phyloP scores from a whole-genome alignment of 1,284 basidiomycete species.

The Austroboletus niveus region DNA sequence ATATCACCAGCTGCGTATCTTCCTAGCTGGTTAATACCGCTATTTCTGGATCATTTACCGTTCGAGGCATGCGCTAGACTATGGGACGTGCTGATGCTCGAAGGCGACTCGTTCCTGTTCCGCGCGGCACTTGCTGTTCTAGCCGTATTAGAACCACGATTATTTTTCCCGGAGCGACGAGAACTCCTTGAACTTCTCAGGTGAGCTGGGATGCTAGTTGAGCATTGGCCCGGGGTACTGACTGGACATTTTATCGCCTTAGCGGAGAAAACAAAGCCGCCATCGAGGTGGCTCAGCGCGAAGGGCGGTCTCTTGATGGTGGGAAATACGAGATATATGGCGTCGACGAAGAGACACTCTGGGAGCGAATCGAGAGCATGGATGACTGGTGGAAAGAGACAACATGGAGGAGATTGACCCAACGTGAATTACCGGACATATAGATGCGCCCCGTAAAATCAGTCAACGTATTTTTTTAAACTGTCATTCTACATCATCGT shows the following conservation, averaged over 20 bases:
- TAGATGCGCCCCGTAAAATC: constrained; percentile 28
- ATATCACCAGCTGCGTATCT: constrained; percentile 79
- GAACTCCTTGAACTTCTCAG: constrained; percentile 73
- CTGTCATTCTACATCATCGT: constrained; percentile 24
- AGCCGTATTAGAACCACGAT: constrained; percentile 80
- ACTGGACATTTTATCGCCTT: background rate
- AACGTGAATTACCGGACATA: constrained; percentile 85
- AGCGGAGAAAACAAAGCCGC: constrained; percentile 85
- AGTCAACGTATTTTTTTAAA: constrained; percentile 1
- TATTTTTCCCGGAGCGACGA: constrained; percentile 80
- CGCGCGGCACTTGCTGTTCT: constrained; percentile 82
- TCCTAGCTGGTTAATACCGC: constrained; percentile 75
- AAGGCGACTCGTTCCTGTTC: constrained; percentile 87
- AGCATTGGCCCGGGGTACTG: too few species aligned
- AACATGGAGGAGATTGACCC: constrained; percentile 82
- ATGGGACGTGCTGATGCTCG: constrained; percentile 87
- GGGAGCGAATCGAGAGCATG: constrained; percentile 76
- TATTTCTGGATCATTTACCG: constrained; percentile 86
- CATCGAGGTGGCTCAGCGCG: constrained; percentile 74
- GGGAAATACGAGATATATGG: constrained; percentile 89
- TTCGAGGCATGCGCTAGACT: constrained; percentile 85
- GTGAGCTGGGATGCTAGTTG: constrained; percentile 39
- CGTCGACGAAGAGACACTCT: constrained; percentile 78
- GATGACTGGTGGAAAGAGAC: constrained; percentile 94
- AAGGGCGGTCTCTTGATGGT: constrained; percentile 57